A percentile compares a stretch with the other conserved stretches of the same genome.
These are phyloP conservation scores for Ustilago hordei DNA, from an alignment of 1,284 basidiomycete species.

Conservation along the genomic window DNA sequence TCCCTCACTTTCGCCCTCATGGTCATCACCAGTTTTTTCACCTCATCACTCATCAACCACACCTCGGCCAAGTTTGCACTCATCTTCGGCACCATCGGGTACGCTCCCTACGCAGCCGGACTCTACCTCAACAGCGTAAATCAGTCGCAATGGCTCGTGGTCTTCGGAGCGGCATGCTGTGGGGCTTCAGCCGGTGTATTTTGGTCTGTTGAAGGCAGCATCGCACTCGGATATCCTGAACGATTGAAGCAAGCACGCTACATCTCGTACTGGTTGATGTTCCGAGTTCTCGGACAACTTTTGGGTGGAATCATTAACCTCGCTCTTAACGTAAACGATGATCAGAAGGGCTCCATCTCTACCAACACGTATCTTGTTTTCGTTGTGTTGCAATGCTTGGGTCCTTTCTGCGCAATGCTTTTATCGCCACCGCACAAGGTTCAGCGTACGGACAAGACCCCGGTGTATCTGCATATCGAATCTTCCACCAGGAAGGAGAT, in stretches of 20 bases:
- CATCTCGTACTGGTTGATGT: slow-evolving; percentile 69
- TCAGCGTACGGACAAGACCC: slow-evolving; percentile 68
- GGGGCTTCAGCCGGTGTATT: slow-evolving; percentile 70
- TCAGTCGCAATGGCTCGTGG: slow-evolving; percentile 66
- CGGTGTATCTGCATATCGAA: slow-evolving; percentile 64
- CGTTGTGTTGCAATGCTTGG: slow-evolving; percentile 69
- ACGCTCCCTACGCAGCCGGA: slow-evolving; percentile 68
- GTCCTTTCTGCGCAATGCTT: slow-evolving; percentile 66
- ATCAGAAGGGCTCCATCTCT: slow-evolving; percentile 63
- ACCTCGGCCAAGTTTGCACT: slow-evolving; percentile 65
- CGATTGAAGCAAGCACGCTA: slow-evolving; percentile 63
- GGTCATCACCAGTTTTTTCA: slow-evolving; percentile 66
- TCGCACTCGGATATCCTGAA: slow-evolving; percentile 67
- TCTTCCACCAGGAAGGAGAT: slow-evolving; percentile 57
- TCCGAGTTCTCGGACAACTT: slow-evolving; percentile 64
- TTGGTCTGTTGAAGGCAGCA: slow-evolving; percentile 62
- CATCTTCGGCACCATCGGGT: slow-evolving; percentile 65
- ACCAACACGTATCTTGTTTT: slow-evolving; percentile 70
- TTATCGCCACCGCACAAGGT: slow-evolving; percentile 69
- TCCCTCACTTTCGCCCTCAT: slow-evolving; percentile 69
- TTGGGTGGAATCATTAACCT: slow-evolving; percentile 70
- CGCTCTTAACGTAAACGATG: slow-evolving; percentile 66
- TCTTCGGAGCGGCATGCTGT: slow-evolving; percentile 69
- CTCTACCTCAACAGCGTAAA: slow-evolving; percentile 64
- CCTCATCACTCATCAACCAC: slow-evolving; percentile 52